Percentiles rank a stretch among this genome's conserved stretches.
These are phyloP conservation scores for Aegilops umbellulata DNA, from an alignment of 176 grass and related monocot genomes.

Conservation along the genomic window DNA sequence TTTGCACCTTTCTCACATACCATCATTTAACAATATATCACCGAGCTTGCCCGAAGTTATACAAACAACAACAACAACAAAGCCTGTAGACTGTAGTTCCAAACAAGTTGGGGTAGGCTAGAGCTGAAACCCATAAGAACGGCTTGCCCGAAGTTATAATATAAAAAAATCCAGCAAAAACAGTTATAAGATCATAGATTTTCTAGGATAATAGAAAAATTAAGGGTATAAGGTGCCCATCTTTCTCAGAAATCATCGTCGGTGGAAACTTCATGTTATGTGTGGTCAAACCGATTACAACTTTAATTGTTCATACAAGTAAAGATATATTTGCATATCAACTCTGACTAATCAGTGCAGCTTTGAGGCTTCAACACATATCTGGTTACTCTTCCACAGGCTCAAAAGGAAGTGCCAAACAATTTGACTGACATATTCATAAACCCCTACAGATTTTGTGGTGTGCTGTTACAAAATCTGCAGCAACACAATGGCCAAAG, in stretches of 20 bases:
- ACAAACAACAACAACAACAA: background rate
- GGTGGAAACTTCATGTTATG: background rate
- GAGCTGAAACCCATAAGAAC: too few relatives aligned
- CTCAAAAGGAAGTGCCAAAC: background rate
- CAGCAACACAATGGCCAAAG: background rate
- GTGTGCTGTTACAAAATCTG: background rate
- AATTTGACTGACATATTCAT: background rate
- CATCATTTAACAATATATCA: background rate
- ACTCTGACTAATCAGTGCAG: background rate
- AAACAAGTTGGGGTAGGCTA: too few relatives aligned
- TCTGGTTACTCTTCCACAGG: background rate
- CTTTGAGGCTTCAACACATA: background rate
- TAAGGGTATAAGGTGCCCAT: background rate
- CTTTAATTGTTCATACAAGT: background rate
- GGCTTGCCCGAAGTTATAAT: too few relatives aligned
- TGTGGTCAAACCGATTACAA: background rate
- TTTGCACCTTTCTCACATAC: background rate
- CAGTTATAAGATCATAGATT: background rate
- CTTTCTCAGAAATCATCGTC: background rate
- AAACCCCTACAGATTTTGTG: background rate
- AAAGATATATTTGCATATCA: background rate
- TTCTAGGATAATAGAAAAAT: background rate
- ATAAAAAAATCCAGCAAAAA: background rate
- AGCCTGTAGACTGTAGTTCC: too few relatives aligned
- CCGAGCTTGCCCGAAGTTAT: background rate